Evolutionary conservation across 257 asterid species (phyloP).

Genomic region (Verbena officinalis): DNA sequence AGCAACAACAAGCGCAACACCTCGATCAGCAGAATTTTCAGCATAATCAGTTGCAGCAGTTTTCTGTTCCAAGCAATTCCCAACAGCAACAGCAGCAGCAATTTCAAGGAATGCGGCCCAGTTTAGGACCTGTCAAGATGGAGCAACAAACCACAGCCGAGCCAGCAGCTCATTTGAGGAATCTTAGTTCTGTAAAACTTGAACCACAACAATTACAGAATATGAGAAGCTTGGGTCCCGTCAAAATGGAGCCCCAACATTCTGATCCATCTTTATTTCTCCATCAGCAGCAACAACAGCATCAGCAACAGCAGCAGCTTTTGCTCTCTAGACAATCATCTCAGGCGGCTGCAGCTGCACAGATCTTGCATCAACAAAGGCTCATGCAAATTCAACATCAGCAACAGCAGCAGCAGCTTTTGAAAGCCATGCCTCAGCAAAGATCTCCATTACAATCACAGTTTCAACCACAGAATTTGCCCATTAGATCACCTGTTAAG

Average conservation of each 20-base stretch:
- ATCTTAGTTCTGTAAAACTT: slow-evolving; percentile 62
- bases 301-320: slow-evolving; percentile 72
- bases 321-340: slow-evolving; percentile 69
- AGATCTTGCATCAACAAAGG: slow-evolving; percentile 81
- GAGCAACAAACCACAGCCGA: slow-evolving; percentile 70
- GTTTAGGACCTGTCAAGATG: slow-evolving; percentile 73
- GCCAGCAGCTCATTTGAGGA: slow-evolving; percentile 60
- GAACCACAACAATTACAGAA: slow-evolving; percentile 81
- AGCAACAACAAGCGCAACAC: slow-evolving; percentile 67
- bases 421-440: slow-evolving; percentile 78
- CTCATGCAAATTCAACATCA: slow-evolving; percentile 73
- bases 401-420: slow-evolving; percentile 81
- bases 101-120: slow-evolving; percentile 64
- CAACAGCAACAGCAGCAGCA: slow-evolving; percentile 69
- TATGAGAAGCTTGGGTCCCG: slow-evolving; percentile 71
- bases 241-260: slow-evolving; percentile 81
- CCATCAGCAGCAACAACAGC: slow-evolving; percentile 59
- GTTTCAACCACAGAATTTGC: slow-evolving; percentile 56
- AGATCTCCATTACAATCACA: slow-evolving; percentile 67
- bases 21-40: slow-evolving; percentile 64
- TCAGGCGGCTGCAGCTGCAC: slow-evolving; percentile 85
- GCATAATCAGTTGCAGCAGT: slow-evolving; percentile 71
- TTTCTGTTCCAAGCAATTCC: slow-evolving; percentile 55
- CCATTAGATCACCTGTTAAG: slow-evolving; percentile 65
- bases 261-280: slow-evolving; percentile 72